Base-by-base conservation (phyloP, 2,329 filamentous ascomycete genomes). In the Paecilomyces sp. region DNA sequence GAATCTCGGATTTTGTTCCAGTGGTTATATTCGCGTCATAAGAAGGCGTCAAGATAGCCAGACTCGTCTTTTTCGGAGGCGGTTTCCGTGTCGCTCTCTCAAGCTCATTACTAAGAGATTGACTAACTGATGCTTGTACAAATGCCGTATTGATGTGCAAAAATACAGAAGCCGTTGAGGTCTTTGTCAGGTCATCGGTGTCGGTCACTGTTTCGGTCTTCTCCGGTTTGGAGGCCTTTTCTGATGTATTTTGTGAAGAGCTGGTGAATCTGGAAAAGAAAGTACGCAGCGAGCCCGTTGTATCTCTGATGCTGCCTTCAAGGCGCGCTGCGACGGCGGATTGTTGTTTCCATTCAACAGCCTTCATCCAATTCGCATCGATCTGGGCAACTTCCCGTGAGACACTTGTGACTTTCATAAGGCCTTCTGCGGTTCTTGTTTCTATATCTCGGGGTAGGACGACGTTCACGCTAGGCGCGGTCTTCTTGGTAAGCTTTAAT, bases 61-160 rank as follows among this genome's bases (percentile, higher is more conserved):
- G 84, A 57, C 87, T 90, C 0, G 94, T 95, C 11, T 83, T 84
- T 71, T 91, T 96, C 0, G 94, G 94, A 0, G 95, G 94, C 2
- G 92, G 91, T 70, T 99, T 99, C 77, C 97, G 97, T 0, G 95
- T 99, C 15, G 95, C 94, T 62, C 95, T 86, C 76, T 97, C 92
- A 11, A 99, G 83, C 72, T 99, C 95, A 1, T 87, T 83, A 2
- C 91, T 87, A 67, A 97, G 91, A 47, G 82, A 85, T 31, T 83
- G 77, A 22, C 84, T 80, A 0, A 97, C 87, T 54, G 84, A 89
- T 0, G 92, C 96, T 66, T 86, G 84, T 33, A 97, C 87, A 54
- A 85, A 84, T 31, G 93, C 92, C 8, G 92, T 92, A 54, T 90
- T 96, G 22, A 96, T 89, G 55, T 92, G 85, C 22, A 99, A 80